Percentiles rank a stretch among this genome's conserved stretches.
Evolutionary conservation across 768 basidiomycete genomes (phyloP).

Genomic region (Suillus subalutaceus): DNA sequence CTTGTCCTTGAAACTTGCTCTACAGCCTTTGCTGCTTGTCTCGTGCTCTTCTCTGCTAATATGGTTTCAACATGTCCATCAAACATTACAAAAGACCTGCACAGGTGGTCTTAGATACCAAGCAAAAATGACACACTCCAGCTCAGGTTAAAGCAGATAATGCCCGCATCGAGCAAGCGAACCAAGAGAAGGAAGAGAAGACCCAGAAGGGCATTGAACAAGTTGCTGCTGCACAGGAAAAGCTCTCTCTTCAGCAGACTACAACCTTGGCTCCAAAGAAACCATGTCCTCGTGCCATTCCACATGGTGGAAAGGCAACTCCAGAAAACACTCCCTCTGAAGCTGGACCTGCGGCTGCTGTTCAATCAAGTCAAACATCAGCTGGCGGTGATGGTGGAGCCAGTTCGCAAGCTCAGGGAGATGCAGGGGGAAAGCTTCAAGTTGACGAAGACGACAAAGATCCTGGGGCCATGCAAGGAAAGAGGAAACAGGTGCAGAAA

Average conservation of each 20-base stretch:
- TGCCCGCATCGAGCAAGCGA: neutral
- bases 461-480: too few relatives aligned
- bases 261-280: neutral
- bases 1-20: neutral
- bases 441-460: too few relatives aligned
- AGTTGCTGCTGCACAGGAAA: neutral
- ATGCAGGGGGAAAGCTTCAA: too few relatives aligned
- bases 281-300: too few relatives aligned
- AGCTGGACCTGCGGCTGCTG: too few relatives aligned
- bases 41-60: neutral
- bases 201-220: neutral
- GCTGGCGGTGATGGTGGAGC: too few relatives aligned
- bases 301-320: too few relatives aligned
- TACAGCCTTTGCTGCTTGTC: neutral
- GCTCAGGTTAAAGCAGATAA: neutral
- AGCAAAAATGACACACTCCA: neutral
- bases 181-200: neutral
- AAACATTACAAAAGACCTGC: neutral
- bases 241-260: neutral
- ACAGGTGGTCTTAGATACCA: neutral
- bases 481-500: too few relatives aligned
- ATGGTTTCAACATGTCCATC: neutral
- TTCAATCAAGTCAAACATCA: too few relatives aligned
- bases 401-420: too few relatives aligned
- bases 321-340: too few relatives aligned